Conservation (phyloP, 345 rosid genomes). For the Eucalyptus pauciflora region DNA sequence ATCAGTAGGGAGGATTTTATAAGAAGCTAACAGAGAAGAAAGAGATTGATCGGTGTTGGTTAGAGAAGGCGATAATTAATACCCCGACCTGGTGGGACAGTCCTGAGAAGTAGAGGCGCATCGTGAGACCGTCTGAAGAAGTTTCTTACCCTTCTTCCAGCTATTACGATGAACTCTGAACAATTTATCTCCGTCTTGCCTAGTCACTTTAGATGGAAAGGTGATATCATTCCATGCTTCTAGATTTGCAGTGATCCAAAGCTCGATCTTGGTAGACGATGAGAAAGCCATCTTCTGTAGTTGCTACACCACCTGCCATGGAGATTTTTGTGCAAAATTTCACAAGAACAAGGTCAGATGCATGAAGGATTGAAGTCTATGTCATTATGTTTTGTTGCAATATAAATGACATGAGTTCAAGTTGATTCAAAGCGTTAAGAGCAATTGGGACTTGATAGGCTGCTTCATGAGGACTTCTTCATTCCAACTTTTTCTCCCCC, state of each 20-base stretch:
- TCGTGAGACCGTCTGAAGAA: conserved; percentile 1
- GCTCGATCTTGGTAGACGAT: not conserved
- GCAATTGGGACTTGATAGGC: not conserved
- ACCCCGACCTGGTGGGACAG: conserved; percentile 57
- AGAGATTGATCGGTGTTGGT: conserved; percentile 34
- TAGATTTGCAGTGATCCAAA: not conserved
- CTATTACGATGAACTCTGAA: not conserved
- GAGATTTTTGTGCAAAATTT: not conserved
- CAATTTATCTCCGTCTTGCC: not conserved
- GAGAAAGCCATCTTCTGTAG: not conserved
- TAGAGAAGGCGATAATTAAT: conserved; percentile 51
- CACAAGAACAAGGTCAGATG: not conserved
- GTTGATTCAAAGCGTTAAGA: not conserved
- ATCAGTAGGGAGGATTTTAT: conserved; percentile 21
- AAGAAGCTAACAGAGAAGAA: conserved; percentile 13
- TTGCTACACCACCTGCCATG: not conserved
- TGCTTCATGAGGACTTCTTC: not conserved
- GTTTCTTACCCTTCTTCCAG: not conserved
- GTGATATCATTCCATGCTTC: not conserved
- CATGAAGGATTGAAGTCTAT: not conserved
- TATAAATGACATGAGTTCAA: not conserved
- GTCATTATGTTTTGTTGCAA: not conserved
- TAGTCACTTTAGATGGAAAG: not conserved
- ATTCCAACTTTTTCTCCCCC: not conserved
- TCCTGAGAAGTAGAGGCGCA: conserved; percentile 42